Base-by-base conservation (phyloP, 2,329 filamentous ascomycete genomes). In the Chaetomiaceae sp. region DNA sequence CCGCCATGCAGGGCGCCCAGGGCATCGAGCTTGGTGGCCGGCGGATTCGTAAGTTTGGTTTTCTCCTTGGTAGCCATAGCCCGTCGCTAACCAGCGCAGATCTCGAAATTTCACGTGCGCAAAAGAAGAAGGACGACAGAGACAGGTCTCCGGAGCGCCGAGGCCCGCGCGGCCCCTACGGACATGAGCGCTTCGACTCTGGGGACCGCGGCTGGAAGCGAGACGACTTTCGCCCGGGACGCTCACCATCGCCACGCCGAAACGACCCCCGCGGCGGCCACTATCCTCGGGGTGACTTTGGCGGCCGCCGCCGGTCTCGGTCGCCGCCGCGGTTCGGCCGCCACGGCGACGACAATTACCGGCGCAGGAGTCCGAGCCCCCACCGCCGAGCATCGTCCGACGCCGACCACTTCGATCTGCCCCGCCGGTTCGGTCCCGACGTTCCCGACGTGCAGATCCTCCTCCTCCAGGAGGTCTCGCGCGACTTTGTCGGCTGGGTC, bases 381-480 rank as follows among this genome's bases (percentile, higher is more conserved):
- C 72, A 75, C 56, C 68, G 71, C 4, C 64, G 78, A 29, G 71
- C 77, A 46, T 70, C 79, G 20, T 72, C 76, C 53, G 79, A 85
- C 50, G 72, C 75, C 31, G 82, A 87, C 58, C 75, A 82, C 33
- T 74, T 91, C 12, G 85, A 88, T 27, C 80, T 95, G 7, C 89
- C 90, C 39, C 81, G 84, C 52, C 80, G 91, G 53, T 81, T 84
- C 54, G 84, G 88, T 4, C 75, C 80, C 53, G 83, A 94, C 59
- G 84, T 96, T 20, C 91, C 92, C 2, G 91, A 97, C 63, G 87
- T 96, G 15, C 91, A 96, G 67, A 83, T 97, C 27, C 81, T 96
- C 25, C 80, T 95, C 5, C 76, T 92, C 40, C 85, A 92, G 59
- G 84, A 91, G 61, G 79, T 95, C 12, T 83, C 86, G 55, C 78